A percentile compares a stretch with the other conserved stretches of the same genome.
phyloP scores from a whole-genome alignment of 768 basidiomycete species.

The Kondoa subrosea region DNA sequence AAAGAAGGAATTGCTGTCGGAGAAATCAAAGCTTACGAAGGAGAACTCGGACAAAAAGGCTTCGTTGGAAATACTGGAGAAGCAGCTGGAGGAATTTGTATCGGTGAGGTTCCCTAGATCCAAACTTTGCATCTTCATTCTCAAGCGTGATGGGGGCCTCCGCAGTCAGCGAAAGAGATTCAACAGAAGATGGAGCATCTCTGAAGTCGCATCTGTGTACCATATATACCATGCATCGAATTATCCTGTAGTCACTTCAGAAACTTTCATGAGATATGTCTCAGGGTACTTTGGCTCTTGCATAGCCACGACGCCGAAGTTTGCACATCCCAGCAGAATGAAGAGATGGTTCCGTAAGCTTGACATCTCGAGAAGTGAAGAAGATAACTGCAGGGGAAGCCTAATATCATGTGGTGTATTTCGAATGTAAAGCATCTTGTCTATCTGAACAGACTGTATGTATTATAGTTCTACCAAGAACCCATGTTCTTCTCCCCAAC shows the following conservation, averaged over 20 bases:
- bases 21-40: conserved; percentile 64
- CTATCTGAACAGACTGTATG: too few species aligned
- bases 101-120: conserved; percentile 10
- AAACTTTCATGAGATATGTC: too few species aligned
- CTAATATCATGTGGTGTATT: too few species aligned
- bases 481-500: neutral
- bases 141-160: neutral
- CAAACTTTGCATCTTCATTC: neutral
- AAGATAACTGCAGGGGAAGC: too few species aligned
- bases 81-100: conserved; percentile 46
- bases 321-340: too few species aligned
- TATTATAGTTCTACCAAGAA: neutral
- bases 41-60: conserved; percentile 55
- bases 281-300: too few species aligned
- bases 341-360: too few species aligned
- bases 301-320: too few species aligned
- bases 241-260: too few species aligned
- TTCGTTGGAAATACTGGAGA: conserved; percentile 59
- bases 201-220: neutral
- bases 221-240: too few species aligned
- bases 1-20: conserved; percentile 46
- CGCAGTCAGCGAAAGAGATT: neutral
- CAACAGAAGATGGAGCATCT: conserved; percentile 7
- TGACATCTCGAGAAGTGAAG: too few species aligned
- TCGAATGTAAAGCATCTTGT: too few species aligned